Evolutionary conservation across 1,284 basidiomycete genomes (phyloP).

Genomic region (Porogramme epimiltina): DNA sequence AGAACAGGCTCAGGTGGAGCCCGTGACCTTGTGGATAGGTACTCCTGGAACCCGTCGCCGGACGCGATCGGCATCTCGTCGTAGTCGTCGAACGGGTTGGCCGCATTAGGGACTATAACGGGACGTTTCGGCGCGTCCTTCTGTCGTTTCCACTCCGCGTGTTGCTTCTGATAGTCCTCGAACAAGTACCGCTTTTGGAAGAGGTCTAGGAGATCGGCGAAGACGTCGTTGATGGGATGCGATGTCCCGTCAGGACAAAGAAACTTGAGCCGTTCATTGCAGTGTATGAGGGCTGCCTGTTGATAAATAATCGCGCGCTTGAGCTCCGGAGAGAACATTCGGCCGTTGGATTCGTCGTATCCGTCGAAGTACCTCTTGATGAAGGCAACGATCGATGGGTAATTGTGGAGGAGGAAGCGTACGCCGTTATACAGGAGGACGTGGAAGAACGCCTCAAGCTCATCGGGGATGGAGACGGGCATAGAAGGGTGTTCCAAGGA

Average conservation of each 20-base stretch:
- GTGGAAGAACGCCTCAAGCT: conserved; percentile 16
- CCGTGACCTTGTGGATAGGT: too few relatives aligned
- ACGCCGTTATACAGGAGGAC: conserved; percentile 10
- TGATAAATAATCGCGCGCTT: too few relatives aligned
- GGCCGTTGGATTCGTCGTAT: neutral
- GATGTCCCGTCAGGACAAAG: neutral
- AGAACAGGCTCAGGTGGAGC: too few relatives aligned
- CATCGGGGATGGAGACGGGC: conserved; percentile 4
- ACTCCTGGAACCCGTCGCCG: too few relatives aligned
- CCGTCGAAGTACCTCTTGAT: conserved; percentile 11
- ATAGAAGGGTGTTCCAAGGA: neutral
- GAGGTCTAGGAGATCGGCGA: neutral
- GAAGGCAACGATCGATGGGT: neutral
- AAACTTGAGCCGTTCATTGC: too few relatives aligned
- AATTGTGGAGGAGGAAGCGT: conserved; percentile 4
- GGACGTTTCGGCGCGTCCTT: too few relatives aligned
- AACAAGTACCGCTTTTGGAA: neutral
- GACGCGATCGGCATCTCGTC: too few relatives aligned
- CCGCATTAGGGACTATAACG: too few relatives aligned
- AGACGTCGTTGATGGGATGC: neutral
- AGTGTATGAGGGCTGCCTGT: too few relatives aligned
- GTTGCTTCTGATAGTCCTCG: neutral
- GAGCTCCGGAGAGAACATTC: too few relatives aligned
- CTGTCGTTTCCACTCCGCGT: too few relatives aligned
- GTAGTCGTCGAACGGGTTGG: too few relatives aligned